Evolutionary conservation across 345 rosid genomes (phyloP).

Genomic region (Ceriops tagal): DNA sequence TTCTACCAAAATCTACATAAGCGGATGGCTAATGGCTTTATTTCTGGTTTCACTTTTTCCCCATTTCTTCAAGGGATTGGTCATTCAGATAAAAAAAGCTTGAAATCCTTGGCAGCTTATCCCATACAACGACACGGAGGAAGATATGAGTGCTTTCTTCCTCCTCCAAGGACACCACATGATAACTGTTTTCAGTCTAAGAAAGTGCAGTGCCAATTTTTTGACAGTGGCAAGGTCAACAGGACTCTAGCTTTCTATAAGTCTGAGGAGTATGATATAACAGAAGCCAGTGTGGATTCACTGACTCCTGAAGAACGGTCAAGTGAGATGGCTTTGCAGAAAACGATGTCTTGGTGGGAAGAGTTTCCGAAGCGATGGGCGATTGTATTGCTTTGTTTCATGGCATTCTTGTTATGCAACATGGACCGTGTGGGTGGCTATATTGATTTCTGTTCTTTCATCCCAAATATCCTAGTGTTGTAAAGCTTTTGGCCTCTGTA

Average conservation of each 20-base stretch:
- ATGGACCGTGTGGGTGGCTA: constrained; percentile 85
- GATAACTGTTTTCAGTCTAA: constrained; percentile 9
- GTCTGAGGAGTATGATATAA: constrained; percentile 73
- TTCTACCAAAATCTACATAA: constrained; percentile 23
- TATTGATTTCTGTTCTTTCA: not conserved
- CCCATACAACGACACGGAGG: constrained; percentile 7
- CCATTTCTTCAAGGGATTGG: constrained; percentile 14
- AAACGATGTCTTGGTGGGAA: constrained; percentile 68
- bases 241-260: constrained; percentile 54
- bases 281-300: constrained; percentile 50
- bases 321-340: constrained; percentile 49
- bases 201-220: not conserved
- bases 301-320: constrained; percentile 47
- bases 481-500: not conserved
- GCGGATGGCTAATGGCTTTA: constrained; percentile 11
- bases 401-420: constrained; percentile 81
- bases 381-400: constrained; percentile 79
- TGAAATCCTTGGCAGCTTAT: constrained; percentile 22
- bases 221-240: constrained; percentile 3
- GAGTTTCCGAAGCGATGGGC: constrained; percentile 85
- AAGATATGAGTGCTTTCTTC: constrained; percentile 24
- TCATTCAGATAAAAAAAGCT: constrained; percentile 11
- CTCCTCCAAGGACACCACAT: constrained; percentile 4
- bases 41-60: constrained; percentile 23
- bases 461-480: too few relatives aligned